Evolutionary conservation across 805 yeast genomes (phyloP), one percentile per base, ranked within the genome.

Genomic region (Candida sonorensis): DNA sequence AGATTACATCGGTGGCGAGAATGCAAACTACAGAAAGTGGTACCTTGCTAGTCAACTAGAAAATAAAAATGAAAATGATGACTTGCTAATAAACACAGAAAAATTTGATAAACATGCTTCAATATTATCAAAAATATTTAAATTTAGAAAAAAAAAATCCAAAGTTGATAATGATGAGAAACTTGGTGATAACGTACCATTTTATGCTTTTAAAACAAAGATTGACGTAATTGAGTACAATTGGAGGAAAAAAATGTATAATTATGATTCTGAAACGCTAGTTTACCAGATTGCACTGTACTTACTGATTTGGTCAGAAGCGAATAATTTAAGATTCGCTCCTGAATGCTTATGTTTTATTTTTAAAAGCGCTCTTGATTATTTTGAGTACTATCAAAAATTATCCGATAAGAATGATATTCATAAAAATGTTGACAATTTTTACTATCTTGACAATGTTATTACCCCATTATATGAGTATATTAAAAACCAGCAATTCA

Each of bases 21-120:
- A 77, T 38, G 73, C 97, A 4, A 90, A 90, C 58, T 90, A 79
- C 58, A 73, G 80, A 50, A 86, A 83, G 57, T 90, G 97, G 97
- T 86, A 77, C 55, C 83, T 88, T 58, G 85, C 94, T 27, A 85
- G 94, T 7, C 85, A 79, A 56, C 61, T 81, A 23, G 87, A n/a
- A n/a, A n/a, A n/a, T n/a, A n/a, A n/a, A n/a, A n/a, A 80, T 43
- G 57, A 81, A 29, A 95, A 87, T 57, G 81, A 75, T 34, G 80
- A 72, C 15, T 36, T 56, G 12, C 35, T 76, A 38, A 77, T 72
- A 30, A 81, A 77, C 44, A 62, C 78, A 30, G 81, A 78, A 74
- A 43, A 76, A 18, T 18, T 18, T 18, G 6, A 6, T 18, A 9
- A 18, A 18, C 20, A 18, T 18, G 6, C 20, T 18, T 18, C n/a